Base-by-base conservation (phyloP, 2,329 filamentous ascomycete genomes). In the Juglanconis oblonga region DNA sequence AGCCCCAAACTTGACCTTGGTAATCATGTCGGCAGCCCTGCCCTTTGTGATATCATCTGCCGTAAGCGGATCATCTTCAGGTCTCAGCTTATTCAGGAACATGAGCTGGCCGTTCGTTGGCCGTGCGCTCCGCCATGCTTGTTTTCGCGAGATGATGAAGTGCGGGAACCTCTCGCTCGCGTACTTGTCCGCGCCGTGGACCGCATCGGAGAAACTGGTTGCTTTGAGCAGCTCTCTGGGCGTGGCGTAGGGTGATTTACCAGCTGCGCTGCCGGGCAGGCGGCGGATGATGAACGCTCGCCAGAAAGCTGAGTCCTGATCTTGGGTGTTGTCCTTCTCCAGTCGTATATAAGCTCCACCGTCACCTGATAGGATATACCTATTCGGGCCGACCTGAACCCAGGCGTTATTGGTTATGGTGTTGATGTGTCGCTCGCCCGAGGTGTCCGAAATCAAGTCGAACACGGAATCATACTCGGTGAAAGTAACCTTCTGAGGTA, bases 381-480 rank as follows among this genome's bases (percentile, higher is more conserved):
- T 85, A 52, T 87, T 78, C 1, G 81, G 77, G n/a, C 82, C 86
- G 40, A 94, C 83, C 66, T 89, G 86, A 1, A 98, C 92, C 95
- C 95, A 99, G 0, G 91, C 82, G 70, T 90, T 79, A 13, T 80
- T 80, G 70, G 92, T 97, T 24, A 96, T 78, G 14, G 82, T 78
- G 49, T 91, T 86, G 62, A 98, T 92, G 69, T 93, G 88, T 49
- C 81, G 81, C 68, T 98, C 94, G 33, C 85, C 86, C 3, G 87
- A 89, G 1, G 87, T 88, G 71, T 98, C 94, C 49, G 88, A 83
- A 40, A 99, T 88, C 13, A 99, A 82, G 68, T 98, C 95, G 65
- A 92, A 88, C n/a, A 99, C 87, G 2, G 89, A 94, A 60, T 90
- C 89, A 72, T 98, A 99, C 67, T 97, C 91, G 7, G 91, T 94